A percentile compares a stretch with the other conserved stretches of the same genome.
Conservation (phyloP, 495 filamentous ascomycete genomes). For the Penicillium ochrochloron region DNA sequence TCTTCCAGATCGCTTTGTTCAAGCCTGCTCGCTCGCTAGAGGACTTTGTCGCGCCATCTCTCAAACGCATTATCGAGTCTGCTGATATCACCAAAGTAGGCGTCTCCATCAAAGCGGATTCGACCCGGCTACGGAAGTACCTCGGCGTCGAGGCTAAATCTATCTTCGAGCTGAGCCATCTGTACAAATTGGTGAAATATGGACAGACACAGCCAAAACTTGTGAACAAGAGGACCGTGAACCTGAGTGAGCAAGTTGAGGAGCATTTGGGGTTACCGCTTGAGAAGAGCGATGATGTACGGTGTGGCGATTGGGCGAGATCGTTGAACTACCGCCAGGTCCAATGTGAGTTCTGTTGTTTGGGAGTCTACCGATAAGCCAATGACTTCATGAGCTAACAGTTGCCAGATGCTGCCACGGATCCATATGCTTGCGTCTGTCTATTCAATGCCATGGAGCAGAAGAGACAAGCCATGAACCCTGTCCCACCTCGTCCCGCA, state of each 20-base stretch:
- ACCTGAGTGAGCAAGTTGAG: constrained; percentile 68
- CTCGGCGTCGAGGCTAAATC: constrained; percentile 66
- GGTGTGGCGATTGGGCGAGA: constrained; percentile 72
- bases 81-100: constrained; percentile 74
- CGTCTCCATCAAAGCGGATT: constrained; percentile 75
- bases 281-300: constrained; percentile 69
- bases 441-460: constrained; percentile 71
- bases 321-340: constrained; percentile 68
- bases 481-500: constrained; percentile 69
- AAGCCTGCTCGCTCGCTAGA: constrained; percentile 44
- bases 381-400: constrained; percentile 9
- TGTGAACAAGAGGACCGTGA: constrained; percentile 69
- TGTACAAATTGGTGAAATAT: constrained; percentile 75
- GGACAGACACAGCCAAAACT: constrained; percentile 51
- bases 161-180: constrained; percentile 78
- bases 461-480: constrained; percentile 65
- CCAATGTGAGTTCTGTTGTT: constrained; percentile 57
- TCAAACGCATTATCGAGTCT: constrained; percentile 73
- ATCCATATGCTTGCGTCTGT: constrained; percentile 80
- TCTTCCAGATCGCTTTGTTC: constrained; percentile 79
- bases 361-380: background rate
- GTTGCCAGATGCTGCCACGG: constrained; percentile 72
- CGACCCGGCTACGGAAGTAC: constrained; percentile 67
- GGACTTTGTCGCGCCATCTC: constrained; percentile 68
- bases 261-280: constrained; percentile 77